Evolutionary conservation across 305 asterid genomes (phyloP).

Genomic region (Fraxinus velutina): DNA sequence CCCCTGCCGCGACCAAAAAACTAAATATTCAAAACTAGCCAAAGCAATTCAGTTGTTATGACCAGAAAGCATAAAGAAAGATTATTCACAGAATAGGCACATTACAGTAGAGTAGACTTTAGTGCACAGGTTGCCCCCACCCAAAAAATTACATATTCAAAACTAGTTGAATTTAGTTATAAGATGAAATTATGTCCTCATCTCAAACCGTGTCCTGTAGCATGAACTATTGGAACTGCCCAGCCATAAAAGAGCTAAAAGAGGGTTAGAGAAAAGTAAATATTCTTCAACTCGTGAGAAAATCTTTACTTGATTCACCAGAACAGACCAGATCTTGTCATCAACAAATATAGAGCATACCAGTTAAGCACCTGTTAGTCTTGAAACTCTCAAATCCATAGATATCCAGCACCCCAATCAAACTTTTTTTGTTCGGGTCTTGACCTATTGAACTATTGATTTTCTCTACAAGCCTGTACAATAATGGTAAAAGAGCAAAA

Average conservation of each 20-base stretch:
- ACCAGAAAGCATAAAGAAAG: neutral
- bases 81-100: neutral
- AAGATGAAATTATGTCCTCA: neutral
- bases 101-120: neutral
- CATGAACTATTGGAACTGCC: neutral
- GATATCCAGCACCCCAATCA: constrained; percentile 94
- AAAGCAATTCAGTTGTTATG: neutral
- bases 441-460: constrained; percentile 88
- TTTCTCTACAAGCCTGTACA: constrained; percentile 87
- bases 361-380: constrained; percentile 98
- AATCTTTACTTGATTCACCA: constrained; percentile 14
- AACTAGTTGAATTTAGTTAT: neutral
- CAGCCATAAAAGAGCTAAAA: neutral
- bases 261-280: constrained; percentile 14
- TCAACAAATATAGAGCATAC: constrained; percentile 56
- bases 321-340: constrained; percentile 28
- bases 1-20: neutral
- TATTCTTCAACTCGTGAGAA: constrained; percentile 20
- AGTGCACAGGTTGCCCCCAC: neutral
- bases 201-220: neutral
- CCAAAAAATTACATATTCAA: neutral
- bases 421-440: constrained; percentile 73
- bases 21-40: neutral
- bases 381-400: constrained; percentile 99
- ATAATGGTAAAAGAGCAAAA: constrained; percentile 12